Evolutionary conservation across 768 basidiomycete species (phyloP).

Genomic region (Tylopilus rubrobrunneus): DNA sequence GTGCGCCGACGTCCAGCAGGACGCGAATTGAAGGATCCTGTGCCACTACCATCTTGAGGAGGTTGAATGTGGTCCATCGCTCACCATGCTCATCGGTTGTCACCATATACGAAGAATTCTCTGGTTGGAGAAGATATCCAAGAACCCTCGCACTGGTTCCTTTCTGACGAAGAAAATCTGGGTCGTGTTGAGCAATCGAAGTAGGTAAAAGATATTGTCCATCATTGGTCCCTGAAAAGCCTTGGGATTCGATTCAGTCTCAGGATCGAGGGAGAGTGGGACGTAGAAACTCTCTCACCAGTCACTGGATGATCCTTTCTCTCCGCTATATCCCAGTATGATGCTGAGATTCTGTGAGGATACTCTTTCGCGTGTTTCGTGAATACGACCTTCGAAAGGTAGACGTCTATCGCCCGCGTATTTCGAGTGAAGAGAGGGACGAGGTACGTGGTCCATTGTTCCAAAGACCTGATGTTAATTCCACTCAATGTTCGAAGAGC

Average conservation of each 20-base stretch:
- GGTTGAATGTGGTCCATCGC: neutral
- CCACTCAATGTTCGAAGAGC: constrained; percentile 13
- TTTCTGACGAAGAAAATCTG: neutral
- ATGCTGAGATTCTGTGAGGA: constrained; percentile 30
- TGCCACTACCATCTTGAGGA: neutral
- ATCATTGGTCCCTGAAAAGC: neutral
- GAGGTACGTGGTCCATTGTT: constrained; percentile 14
- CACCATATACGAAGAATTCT: neutral
- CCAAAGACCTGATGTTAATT: constrained; percentile 28
- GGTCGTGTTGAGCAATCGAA: neutral
- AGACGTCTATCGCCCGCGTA: constrained; percentile 25
- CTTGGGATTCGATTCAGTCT: neutral
- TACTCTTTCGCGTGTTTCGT: constrained; percentile 37
- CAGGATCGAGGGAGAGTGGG: neutral
- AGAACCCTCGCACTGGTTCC: neutral
- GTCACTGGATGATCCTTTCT: constrained; percentile 6
- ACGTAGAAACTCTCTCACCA: no score
- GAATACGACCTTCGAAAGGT: constrained; percentile 33
- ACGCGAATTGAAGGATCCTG: neutral
- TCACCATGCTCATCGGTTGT: neutral
- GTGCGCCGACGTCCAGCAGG: neutral
- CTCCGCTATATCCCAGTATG: constrained; percentile 37
- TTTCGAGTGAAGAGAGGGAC: neutral
- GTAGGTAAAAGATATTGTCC: neutral
- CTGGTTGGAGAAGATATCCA: neutral